Percentiles rank a stretch among this genome's conserved stretches.
Conservation (phyloP, 176 grass and related monocot species). For the Triticum aestivum region IWGSC_CS_RefSeq_v2.1 NC_057803.1:5984062-5984561, state of each 20-base stretch:
- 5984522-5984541: background rate
- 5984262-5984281: background rate
- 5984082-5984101: conserved; percentile 71
- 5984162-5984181: background rate
- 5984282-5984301: background rate
- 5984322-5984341: background rate
- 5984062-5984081: conserved; percentile 85
- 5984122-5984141: background rate
- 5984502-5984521: background rate
- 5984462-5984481: background rate
- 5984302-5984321: background rate
- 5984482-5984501: background rate
- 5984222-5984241: background rate
- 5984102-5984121: conserved; percentile 66
- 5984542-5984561: background rate
- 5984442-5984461: background rate
- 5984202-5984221: background rate
- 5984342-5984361: background rate
- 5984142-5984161: background rate
- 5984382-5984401: background rate
- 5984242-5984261: background rate
- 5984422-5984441: background rate
- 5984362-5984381: background rate
- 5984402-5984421: background rate
- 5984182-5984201: background rate